Percentiles rank a stretch among this genome's conserved stretches.
These are phyloP conservation scores for Hymenoscyphus fraxineus DNA, from an alignment of 2,329 filamentous ascomycete genomes.

Conservation along the genomic window DNA sequence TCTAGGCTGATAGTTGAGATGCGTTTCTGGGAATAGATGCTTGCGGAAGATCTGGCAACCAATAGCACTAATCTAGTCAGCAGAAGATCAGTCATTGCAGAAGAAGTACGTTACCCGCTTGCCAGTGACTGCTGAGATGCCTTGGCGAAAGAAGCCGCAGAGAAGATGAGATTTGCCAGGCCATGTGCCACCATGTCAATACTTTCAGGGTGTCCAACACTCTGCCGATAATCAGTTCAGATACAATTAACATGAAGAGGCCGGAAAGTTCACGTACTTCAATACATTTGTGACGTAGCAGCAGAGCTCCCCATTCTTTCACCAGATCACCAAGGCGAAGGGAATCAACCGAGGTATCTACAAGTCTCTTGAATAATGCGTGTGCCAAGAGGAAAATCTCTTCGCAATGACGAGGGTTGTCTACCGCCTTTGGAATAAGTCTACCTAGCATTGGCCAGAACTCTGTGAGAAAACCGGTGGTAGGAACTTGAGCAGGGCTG, in stretches of 20 bases:
- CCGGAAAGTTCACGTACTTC: conserved; percentile 34
- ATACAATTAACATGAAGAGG: not conserved
- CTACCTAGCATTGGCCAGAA: conserved; percentile 43
- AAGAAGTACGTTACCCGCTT: conserved; percentile 22
- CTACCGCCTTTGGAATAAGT: conserved; percentile 27
- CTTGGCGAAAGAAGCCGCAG: conserved; percentile 32
- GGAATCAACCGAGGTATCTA: conserved; percentile 29
- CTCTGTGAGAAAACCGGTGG: conserved; percentile 41
- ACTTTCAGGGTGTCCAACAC: conserved; percentile 31
- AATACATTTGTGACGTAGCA: conserved; percentile 40
- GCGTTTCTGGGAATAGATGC: conserved; percentile 58
- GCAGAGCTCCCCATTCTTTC: conserved; percentile 32
- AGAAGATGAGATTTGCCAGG: conserved; percentile 37
- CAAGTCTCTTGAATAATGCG: conserved; percentile 41
- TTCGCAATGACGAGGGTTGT: conserved; percentile 29
- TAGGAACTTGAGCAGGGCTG: conserved; percentile 32
- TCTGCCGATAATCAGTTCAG: conserved; percentile 16
- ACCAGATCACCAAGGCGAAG: conserved; percentile 28
- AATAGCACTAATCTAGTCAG: conserved; percentile 36
- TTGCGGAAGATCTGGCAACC: conserved; percentile 54
- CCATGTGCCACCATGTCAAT: conserved; percentile 36
- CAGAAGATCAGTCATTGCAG: conserved; percentile 4
- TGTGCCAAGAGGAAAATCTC: conserved; percentile 40
- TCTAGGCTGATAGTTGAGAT: conserved; percentile 37
- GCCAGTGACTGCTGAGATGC: conserved; percentile 25